Percentiles rank a stretch among this genome's conserved stretches.
These are phyloP conservation scores for Pterocarpus macrocarpus DNA, from an alignment of 306 rosid species.

Conservation along the genomic window DNA sequence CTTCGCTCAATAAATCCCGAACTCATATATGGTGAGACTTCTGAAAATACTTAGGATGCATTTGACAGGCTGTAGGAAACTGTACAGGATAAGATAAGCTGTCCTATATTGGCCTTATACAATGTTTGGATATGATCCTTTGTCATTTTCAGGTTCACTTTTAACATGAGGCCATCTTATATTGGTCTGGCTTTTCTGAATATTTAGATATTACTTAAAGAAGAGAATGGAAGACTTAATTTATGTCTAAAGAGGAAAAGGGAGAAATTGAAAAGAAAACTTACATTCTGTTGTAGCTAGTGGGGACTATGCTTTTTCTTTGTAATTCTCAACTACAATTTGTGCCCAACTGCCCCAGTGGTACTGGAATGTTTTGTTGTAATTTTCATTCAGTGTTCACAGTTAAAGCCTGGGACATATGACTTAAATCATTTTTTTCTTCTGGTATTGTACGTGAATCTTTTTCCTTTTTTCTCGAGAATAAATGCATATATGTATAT, in stretches of 20 bases:
- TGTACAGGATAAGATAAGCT: not conserved
- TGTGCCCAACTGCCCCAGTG: constrained; percentile 8
- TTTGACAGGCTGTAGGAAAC: not conserved
- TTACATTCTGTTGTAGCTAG: constrained; percentile 29
- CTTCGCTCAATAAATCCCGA: constrained; percentile 78
- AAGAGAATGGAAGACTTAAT: not conserved
- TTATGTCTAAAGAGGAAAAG: constrained; percentile 15
- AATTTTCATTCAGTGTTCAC: constrained; percentile 1
- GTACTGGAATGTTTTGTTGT: constrained; percentile 1
- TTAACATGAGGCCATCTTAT: constrained; percentile 11
- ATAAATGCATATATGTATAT: not conserved
- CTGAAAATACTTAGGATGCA: not conserved
- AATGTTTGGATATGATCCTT: constrained; percentile 32
- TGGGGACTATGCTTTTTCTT: not conserved
- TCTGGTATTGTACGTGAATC: not conserved
- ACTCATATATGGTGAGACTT: constrained; percentile 66
- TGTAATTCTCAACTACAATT: not conserved
- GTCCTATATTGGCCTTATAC: not conserved
- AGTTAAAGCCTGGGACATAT: constrained; percentile 13
- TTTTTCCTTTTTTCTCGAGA: not conserved
- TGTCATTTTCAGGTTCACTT: constrained; percentile 17
- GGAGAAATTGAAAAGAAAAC: constrained; percentile 21
- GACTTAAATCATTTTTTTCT: not conserved
- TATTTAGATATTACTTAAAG: constrained; percentile 1
- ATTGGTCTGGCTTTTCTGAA: not conserved